Conservation (phyloP, 2,329 filamentous ascomycete genomes). For the Berkeleyomyces basicola region DNA sequence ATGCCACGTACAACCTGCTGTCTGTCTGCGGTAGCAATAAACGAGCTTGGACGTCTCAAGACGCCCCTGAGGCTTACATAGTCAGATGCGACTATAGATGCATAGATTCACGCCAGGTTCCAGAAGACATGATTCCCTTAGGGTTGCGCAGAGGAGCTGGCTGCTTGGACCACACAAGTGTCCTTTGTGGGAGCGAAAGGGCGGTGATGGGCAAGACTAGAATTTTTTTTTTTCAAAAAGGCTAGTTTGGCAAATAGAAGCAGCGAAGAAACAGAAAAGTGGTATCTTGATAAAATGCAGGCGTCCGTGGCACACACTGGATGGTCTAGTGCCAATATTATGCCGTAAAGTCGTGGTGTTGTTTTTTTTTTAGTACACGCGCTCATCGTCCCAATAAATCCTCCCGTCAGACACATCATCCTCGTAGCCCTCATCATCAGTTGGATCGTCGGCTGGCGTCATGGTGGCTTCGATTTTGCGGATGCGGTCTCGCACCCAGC, state of each 20-base stretch:
- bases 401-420: constrained; percentile 11
- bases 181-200: neutral
- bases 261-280: neutral
- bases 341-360: neutral
- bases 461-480: constrained; percentile 14
- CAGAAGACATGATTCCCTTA: neutral
- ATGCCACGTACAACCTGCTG: neutral
- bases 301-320: neutral
- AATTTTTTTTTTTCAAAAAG: no score
- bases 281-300: neutral
- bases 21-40: neutral
- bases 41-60: neutral
- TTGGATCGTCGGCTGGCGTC: constrained; percentile 6
- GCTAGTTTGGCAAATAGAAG: neutral
- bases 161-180: neutral
- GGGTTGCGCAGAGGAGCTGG: neutral
- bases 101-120: neutral
- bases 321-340: no score
- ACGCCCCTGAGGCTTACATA: neutral
- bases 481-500: constrained; percentile 13
- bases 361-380: constrained; percentile 9
- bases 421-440: constrained; percentile 10
- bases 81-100: neutral
- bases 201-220: neutral
- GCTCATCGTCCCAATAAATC: constrained; percentile 14